Base-by-base conservation (phyloP, 495 filamentous ascomycete species). In the Xeromyces bisporus region DNA sequence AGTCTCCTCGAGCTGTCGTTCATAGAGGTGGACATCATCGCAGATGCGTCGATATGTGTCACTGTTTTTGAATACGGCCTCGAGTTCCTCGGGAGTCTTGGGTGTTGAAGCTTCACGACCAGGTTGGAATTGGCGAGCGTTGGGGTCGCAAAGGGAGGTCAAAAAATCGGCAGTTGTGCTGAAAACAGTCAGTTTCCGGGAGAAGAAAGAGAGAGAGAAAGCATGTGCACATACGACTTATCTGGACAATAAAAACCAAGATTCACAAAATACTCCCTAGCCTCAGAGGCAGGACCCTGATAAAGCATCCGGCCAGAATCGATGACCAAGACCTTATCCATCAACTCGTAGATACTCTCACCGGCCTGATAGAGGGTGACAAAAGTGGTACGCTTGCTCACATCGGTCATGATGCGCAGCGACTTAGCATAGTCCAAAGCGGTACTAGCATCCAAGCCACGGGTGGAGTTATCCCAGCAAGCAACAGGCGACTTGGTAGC, bases 291-390 rank as follows among this genome's bases (percentile, higher is more conserved):
- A 14, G 70, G 71, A 5, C 76, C 71, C 41, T 71, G 60, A 49
- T 67, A 81, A 20, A 81, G 61, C 58, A 73, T 70, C 12, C 69
- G 64, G 3, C 76, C 76, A 13, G 66, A 49, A 36, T 77, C 71
- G 30, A 81, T 73, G 15, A 81, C 65, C 32, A 76, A 39, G 0
- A 81, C 75, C 44, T 80, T 80, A 46, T 81, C 76, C 74, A 87
- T 80, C 2, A 80, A 57, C 41, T 86, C 67, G 46, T 83, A 87
- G 39, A 86, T 85, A 20, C 71, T 77, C 47, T 89, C 74, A 30
- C 81, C 77, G 1, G 80, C 80, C 45, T 89, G 81, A 53, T 89
- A 89, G 1, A 89, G 58, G 1, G 81, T 87, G 13, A 83, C 81
- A 18, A 92, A 62, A 0, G 80, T 86, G 3, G 82, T 89, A 8